These are phyloP conservation scores for Lonicera japonica DNA, from an alignment of 129 eudicot species.

Conservation along the genomic window DNA sequence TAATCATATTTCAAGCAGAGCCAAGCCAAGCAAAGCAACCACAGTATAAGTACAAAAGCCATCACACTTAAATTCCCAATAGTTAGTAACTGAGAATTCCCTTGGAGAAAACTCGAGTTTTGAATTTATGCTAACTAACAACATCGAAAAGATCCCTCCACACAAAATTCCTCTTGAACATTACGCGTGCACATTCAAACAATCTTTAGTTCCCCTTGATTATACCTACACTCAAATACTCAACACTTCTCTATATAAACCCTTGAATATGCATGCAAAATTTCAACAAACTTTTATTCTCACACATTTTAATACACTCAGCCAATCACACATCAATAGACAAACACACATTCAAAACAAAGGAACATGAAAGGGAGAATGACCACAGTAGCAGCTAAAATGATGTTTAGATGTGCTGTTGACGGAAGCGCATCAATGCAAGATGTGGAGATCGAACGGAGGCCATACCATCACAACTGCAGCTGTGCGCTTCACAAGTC, in stretches of 20 bases:
- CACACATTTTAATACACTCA: background rate
- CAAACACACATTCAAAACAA: background rate
- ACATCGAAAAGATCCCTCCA: background rate
- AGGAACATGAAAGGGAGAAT: background rate
- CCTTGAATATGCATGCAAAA: background rate
- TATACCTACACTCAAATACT: background rate
- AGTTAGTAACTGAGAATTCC: background rate
- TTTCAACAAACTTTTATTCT: background rate
- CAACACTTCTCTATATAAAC: conserved; percentile 12
- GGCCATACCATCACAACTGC: conserved; percentile 29
- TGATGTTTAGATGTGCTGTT: conserved; percentile 7
- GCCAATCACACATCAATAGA: background rate
- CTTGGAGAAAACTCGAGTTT: too few relatives aligned
- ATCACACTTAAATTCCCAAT: background rate
- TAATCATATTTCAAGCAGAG: too few relatives aligned
- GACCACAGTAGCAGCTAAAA: conserved; percentile 2
- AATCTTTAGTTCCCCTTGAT: background rate
- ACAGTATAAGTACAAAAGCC: too few relatives aligned
- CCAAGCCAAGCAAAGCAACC: too few relatives aligned
- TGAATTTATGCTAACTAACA: background rate
- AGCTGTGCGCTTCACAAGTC: conserved; percentile 16
- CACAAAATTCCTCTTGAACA: background rate
- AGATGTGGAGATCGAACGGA: conserved; percentile 9
- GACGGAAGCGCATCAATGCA: conserved; percentile 18
- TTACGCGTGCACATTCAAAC: background rate